Base-by-base conservation (phyloP, 139 green algal species). In the Marvania coccoides region DNA sequence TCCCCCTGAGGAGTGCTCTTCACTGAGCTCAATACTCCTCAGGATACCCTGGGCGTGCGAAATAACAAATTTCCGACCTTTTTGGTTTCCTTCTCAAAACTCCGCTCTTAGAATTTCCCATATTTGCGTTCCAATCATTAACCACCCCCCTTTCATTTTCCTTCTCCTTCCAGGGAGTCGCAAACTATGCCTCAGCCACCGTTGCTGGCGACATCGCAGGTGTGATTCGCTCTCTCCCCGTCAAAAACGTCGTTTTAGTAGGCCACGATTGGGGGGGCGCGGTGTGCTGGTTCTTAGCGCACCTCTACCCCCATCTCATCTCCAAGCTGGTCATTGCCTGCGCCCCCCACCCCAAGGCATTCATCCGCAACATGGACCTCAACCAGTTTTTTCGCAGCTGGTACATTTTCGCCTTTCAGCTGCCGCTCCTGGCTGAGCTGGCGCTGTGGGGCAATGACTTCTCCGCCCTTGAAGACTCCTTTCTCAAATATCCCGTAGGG, bases 251-350 rank as follows among this genome's bases (percentile, higher is more conserved):
- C 59, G 74, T 67, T 0, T 69, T 90, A n/a, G 64, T 87, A 29
- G 85, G 65, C 1, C 85, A 91, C 58, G 85, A 90, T 72, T 91
- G 85, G 80, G 83, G 82, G 24, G 83, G 72, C 19, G 51, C 45
- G 0, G 45, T 85, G 4, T 67, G 72, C 0, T 86, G 78, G 76
- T 12, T 60, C 26, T 58, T 65, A 13, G 78, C 81, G 0, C 63
- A 48, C 7, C n/a, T 59, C 2, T 46, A 76, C 46, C 53, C 64
- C 8, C 39, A 66, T 24, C 28, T 70, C 6, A 42, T 82, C 15
- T 47, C 70, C 19, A 36, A 42, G 14, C 75, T 82, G n/a, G 62
- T 75, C 2, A 54, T 80, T 2, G 45, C 71, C 35, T 55, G 28
- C 35, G 35, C 47, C 13, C 75, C 75, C 3, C 75, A 82, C 55